Percentiles rank a stretch among this genome's conserved stretches.
These are phyloP conservation scores for Lachancea meyersii DNA, from an alignment of 805 yeast species.

Conservation along the genomic window DNA sequence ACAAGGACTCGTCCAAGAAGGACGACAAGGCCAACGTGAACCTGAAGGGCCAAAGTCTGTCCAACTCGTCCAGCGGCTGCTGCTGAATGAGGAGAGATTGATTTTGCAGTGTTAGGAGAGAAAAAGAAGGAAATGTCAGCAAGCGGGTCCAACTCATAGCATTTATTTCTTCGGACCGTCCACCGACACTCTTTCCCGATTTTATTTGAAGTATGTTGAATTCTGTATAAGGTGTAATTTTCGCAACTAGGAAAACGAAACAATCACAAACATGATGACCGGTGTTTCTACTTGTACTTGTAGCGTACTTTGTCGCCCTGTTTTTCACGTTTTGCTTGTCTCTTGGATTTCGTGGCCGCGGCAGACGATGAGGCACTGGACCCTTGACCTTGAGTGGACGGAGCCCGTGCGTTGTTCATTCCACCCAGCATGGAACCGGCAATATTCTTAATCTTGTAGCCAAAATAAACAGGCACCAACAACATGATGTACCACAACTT, in stretches of 20 bases:
- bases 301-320: conserved; percentile 35
- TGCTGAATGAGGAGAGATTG: conserved; percentile 31
- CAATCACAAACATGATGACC: neutral
- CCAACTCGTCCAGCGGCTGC: conserved; percentile 40
- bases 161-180: neutral
- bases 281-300: conserved; percentile 30
- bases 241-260: conserved; percentile 7
- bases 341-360: conserved; percentile 32
- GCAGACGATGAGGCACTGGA: conserved; percentile 5
- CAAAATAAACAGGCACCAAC: conserved; percentile 36
- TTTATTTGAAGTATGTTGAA: conserved; percentile 3
- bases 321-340: conserved; percentile 38
- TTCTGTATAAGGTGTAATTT: conserved; percentile 4
- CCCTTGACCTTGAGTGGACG: too few species aligned
- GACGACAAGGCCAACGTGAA: conserved; percentile 60
- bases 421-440: conserved; percentile 11
- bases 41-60: conserved; percentile 61
- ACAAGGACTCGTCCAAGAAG: conserved; percentile 35
- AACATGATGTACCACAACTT: conserved; percentile 42
- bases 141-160: neutral
- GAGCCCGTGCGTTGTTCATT: conserved; percentile 4
- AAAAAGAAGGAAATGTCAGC: neutral
- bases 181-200: neutral
- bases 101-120: conserved; percentile 2
- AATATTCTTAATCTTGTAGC: conserved; percentile 39